Base-by-base conservation (phyloP, 1,284 basidiomycete genomes). In the Pseudozyma hubeiensis region DNA sequence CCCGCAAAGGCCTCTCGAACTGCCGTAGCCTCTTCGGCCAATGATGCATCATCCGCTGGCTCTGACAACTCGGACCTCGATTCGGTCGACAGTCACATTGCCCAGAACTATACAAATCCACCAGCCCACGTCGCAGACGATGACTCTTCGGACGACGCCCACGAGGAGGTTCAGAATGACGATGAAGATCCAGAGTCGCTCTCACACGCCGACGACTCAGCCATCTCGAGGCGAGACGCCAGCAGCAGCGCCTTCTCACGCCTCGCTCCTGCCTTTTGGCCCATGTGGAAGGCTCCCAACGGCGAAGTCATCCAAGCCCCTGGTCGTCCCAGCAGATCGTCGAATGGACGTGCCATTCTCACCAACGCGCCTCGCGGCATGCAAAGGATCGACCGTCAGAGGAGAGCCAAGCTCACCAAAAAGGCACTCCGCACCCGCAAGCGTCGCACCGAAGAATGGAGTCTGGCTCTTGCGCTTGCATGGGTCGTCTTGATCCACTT, bases 401-500 rank as follows among this genome's bases (percentile, higher is more conserved):
- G 73, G 29, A 55, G 73, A 19, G 61, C 61, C 30, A 73, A 64
- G 47, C 46, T 44, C 3, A 53, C 41, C 14, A 53, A 64, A 13
- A 58, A 55, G 46, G 35, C 29, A 7, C 54, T 60, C 24, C 66
- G 53, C 33, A 69, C 58, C 5, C 61, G 69, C 31, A 77, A 70
- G 57, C 63, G 73, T 47, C 81, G 74, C 84, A 90, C 89, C 24
- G 85, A 87, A 16, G 90, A 91, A 72, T 96, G 94, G 94, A 86
- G 88, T 46, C 85, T 91, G 19, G 93, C 93, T 0, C 86, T 93
- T 24, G 86, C 88, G 0, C 88, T 95, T 8, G 89, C 91, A 0
- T 91, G 91, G 88, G 86, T 91, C 8, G 90, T 92, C 1, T 84
- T 87, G 19, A 78, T 90, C 7, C 93, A 95, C 81, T 87, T 96